Evolutionary conservation across 352 stramenopile species (phyloP).

Genomic region (Phytophthora foliorum): DNA sequence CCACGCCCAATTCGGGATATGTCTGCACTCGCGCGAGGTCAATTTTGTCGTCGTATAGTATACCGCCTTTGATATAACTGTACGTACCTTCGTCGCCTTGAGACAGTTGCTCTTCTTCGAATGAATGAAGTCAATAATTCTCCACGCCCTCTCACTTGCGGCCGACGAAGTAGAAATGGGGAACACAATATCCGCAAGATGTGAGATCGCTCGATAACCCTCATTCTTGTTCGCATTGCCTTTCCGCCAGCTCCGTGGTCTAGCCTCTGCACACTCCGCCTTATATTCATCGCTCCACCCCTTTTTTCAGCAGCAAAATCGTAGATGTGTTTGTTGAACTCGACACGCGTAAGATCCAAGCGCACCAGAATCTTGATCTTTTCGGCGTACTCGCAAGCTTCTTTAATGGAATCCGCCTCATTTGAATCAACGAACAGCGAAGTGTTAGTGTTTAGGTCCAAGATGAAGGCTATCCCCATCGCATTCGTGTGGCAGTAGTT

Average conservation of each 20-base stretch:
- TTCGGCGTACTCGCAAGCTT: not conserved
- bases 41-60: no score
- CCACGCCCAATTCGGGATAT: no score
- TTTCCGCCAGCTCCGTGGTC: conserved; percentile 5
- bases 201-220: not conserved
- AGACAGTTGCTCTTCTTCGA: no score
- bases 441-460: conserved; percentile 6
- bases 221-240: not conserved
- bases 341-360: not conserved
- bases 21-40: no score
- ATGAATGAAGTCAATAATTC: no score
- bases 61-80: no score
- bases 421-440: not conserved
- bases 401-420: not conserved
- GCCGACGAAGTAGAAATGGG: conserved; percentile 4
- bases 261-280: not conserved
- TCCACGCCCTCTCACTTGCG: no score
- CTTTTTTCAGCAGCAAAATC: not conserved
- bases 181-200: conserved; percentile 8
- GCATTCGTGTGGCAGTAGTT: not conserved
- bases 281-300: not conserved
- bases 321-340: not conserved
- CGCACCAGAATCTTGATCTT: not conserved
- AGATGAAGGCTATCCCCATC: conserved; percentile 1
- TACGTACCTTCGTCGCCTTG: no score